Evolutionary conservation across 2,329 filamentous ascomycete species (phyloP), one percentile per base, ranked within the genome.

Genomic region (Chaetothyriales sp.): DNA sequence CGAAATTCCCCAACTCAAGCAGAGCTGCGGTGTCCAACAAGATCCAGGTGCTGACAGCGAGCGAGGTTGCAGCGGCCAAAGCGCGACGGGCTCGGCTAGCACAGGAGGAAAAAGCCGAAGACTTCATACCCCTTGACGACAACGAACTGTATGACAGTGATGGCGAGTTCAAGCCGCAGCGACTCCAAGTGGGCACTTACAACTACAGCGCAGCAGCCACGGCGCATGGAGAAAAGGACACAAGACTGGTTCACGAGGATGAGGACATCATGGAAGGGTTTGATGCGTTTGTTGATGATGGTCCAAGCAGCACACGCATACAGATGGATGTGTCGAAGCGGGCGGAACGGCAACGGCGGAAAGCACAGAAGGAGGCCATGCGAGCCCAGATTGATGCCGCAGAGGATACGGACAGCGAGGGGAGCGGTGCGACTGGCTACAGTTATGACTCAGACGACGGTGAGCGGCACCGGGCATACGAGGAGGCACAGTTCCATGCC

Each of bases 191-290:
- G 53, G 60, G 25, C 63, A 67, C 6, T 67, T 66, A 46, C 20
- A 49, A 51, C 2, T 57, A 55, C 48, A 48, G 48, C 18, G 49
- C 51, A 12, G 32, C 32, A 5, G 51, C 71, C 74, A 52, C 59
- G 63, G 12, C 68, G 77, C 1, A 63, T 75, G 56, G 79, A 81
- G 60, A 83, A 57, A 76, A 79, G 32, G 77, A 88, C 54, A 84
- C 83, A 5, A 77, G 90, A 1, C 75, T 96, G 1, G 77, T 88
- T 5, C 78, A 76, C 43, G 88, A 95, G 32, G 90, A 96, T 60
- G 90, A 96, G 63, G 87, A 96, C 61, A 76, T 95, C 0, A 86
- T 85, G 39, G 92, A 96, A 68, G 89, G 88, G 0, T 96, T 94
- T 59, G 90, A 96, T 53, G 83, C 90, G 50, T 95, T 86, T 60